Base-by-base conservation (phyloP, 2,329 filamentous ascomycete genomes). In the Scedosporium minutisporum region DNA sequence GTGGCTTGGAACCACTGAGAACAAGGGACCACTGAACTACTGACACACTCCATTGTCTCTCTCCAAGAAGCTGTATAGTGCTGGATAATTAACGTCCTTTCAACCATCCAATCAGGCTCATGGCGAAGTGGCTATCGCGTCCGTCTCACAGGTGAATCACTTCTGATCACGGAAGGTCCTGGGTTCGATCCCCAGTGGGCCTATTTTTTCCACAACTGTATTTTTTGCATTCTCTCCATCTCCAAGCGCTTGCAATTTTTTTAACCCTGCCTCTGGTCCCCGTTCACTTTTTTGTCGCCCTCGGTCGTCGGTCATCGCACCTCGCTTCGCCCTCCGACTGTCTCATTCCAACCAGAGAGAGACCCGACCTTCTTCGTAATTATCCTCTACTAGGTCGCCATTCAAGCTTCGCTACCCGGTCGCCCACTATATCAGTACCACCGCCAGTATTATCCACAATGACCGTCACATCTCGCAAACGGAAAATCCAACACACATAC, bases 391-490 rank as follows among this genome's bases (percentile, higher is more conserved):
- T 38, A 4, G 12, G 6, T 38, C 33, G 10, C 10, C 33, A 4
- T 38, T 38, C 2, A 10, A 38, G 9, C 33, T 38, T 12, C 10
- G 33, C 33, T 38, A 12, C 33, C 33, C 33, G 29, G 6, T 38
- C 33, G 33, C 33, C 33, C 10, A 38, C 33, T 4, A 12, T 3
- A 12, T 12, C 33, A 38, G 33, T 3, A 38, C 33, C 10, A 12
- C 3, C 33, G 33, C 10, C 33, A 38, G 16, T 23, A 65, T 21
- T 10, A 27, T 53, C 38, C 33, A 63, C 57, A 60, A 82, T 82
- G 80, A 69, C 41, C 72, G 76, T 48, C 70, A 82, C 23, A 78
- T 62, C 64, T 10, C 63, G 81, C 46, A 84, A 84, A 69, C 77
- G 81, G 64, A 83, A 82, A 67, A 70, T 74, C 5, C 63, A 70